Percentiles rank a stretch among this genome's conserved stretches.
These are phyloP conservation scores for Coemansia sp. DNA, from an alignment of 192 early-diverging fungal species.

Conservation along the genomic window DNA sequence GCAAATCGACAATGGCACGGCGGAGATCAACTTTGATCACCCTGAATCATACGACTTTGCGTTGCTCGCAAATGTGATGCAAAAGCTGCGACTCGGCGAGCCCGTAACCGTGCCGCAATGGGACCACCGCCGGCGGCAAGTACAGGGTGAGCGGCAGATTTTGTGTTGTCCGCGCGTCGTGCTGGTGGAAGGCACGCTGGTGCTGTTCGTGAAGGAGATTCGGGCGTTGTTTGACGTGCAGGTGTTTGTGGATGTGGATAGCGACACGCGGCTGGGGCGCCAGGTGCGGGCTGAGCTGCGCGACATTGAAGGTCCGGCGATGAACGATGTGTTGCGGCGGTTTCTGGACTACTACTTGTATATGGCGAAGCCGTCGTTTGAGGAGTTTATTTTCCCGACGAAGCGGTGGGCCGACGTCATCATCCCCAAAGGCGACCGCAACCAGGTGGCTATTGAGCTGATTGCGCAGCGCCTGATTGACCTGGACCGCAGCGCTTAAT, in stretches of 20 bases:
- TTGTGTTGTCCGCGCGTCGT: slow-evolving; percentile 63
- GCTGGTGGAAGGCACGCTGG: slow-evolving; percentile 75
- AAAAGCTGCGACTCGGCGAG: slow-evolving; percentile 53
- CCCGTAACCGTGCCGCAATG: slow-evolving; percentile 62
- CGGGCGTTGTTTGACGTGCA: slow-evolving; percentile 72
- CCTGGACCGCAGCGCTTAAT: slow-evolving; percentile 18
- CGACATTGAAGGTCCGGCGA: slow-evolving; percentile 16
- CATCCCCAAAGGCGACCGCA: slow-evolving; percentile 65
- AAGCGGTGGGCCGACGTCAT: slow-evolving; percentile 78
- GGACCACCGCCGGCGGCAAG: slow-evolving; percentile 54
- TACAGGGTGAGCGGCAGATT: slow-evolving; percentile 11
- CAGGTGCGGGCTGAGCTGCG: slow-evolving; percentile 40
- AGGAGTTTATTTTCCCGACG: slow-evolving; percentile 82
- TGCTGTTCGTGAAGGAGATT: slow-evolving; percentile 68
- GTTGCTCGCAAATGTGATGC: slow-evolving; percentile 59
- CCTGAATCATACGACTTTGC: slow-evolving; percentile 80
- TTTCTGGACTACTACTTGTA: slow-evolving; percentile 70
- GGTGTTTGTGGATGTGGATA: slow-evolving; percentile 84
- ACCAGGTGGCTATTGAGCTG: slow-evolving; percentile 63
- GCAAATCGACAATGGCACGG: slow-evolving; percentile 47
- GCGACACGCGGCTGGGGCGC: slow-evolving; percentile 67
- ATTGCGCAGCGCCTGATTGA: slow-evolving; percentile 59
- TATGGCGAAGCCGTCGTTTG: slow-evolving; percentile 82
- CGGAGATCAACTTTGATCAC: slow-evolving; percentile 66
- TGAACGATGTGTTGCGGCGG: slow-evolving; percentile 44